phyloP scores from a whole-genome alignment of 192 early-diverging fungal species.

The Kappamyces sp. region DNA sequence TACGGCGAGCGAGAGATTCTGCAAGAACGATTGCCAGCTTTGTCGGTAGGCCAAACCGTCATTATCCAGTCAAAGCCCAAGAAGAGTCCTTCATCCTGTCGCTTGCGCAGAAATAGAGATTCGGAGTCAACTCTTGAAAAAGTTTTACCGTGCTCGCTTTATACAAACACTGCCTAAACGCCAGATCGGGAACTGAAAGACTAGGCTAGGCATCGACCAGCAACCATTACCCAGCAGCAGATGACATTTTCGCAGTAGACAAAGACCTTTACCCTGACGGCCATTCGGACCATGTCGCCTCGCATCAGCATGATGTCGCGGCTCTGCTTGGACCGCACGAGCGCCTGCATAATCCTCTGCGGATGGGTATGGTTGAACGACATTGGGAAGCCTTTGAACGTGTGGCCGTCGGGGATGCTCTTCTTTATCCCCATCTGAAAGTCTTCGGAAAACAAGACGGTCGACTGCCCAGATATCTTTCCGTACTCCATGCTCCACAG shows the following conservation, averaged over 20 bases:
- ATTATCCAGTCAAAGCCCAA: too few species aligned
- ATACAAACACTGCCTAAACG: too few species aligned
- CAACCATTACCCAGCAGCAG: slow-evolving; percentile 41
- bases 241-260: slow-evolving; percentile 27
- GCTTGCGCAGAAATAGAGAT: too few species aligned
- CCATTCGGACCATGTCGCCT: slow-evolving; percentile 36
- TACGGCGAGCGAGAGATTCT: too few species aligned
- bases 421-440: slow-evolving; percentile 13
- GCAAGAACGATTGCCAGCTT: too few species aligned
- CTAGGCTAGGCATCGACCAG: slow-evolving; percentile 23
- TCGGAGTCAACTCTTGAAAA: too few species aligned
- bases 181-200: too few species aligned
- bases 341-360: slow-evolving; percentile 22
- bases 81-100: too few species aligned
- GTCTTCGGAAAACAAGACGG: slow-evolving; percentile 4
- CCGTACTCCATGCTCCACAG: slow-evolving; percentile 11
- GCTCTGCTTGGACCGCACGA: slow-evolving; percentile 22
- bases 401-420: slow-evolving; percentile 14
- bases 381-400: slow-evolving; percentile 25
- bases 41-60: too few species aligned
- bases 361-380: slow-evolving; percentile 25
- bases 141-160: too few species aligned
- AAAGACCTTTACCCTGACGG: slow-evolving; percentile 28
- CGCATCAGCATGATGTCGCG: slow-evolving; percentile 29
- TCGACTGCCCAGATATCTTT: slow-evolving; percentile 1